These are phyloP conservation scores for Penicillium soppii DNA, from an alignment of 495 filamentous ascomycete species.

Conservation along the genomic window DNA sequence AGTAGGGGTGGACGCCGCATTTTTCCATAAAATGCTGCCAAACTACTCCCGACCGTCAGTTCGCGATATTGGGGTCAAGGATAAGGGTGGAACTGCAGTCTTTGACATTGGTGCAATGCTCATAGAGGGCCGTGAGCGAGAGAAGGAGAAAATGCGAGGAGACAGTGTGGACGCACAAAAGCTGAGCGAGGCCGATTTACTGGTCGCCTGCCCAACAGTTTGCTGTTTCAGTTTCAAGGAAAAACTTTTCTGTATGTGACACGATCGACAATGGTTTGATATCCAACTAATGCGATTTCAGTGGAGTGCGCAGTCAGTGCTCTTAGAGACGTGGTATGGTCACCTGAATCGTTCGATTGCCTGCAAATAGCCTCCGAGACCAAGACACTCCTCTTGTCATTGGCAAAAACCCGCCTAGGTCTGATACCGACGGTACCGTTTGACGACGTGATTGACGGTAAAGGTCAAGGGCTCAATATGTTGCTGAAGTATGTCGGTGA, in stretches of 20 bases:
- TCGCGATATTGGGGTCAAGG: slow-evolving; percentile 8
- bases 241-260: slow-evolving; percentile 26
- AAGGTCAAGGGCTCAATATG: slow-evolving; percentile 23
- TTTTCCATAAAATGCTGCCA: slow-evolving; percentile 26
- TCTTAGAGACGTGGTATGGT: slow-evolving; percentile 31
- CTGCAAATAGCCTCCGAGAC: slow-evolving; percentile 20
- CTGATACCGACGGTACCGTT: slow-evolving; percentile 23
- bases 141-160: slow-evolving; percentile 23
- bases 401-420: slow-evolving; percentile 22
- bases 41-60: slow-evolving; percentile 28
- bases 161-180: slow-evolving; percentile 18
- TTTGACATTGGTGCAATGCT: slow-evolving; percentile 17
- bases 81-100: slow-evolving; percentile 12
- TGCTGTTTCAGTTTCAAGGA: slow-evolving; percentile 29
- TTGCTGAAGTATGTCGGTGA: slow-evolving; percentile 17
- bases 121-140: slow-evolving; percentile 19
- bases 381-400: slow-evolving; percentile 26
- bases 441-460: slow-evolving; percentile 24
- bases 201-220: slow-evolving; percentile 25
- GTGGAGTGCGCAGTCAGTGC: slow-evolving; percentile 34
- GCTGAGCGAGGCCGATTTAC: slow-evolving; percentile 23
- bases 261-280: slow-evolving; percentile 3
- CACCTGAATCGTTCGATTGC: slow-evolving; percentile 20
- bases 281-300: slow-evolving; percentile 15
- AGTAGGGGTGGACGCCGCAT: slow-evolving; percentile 24